A percentile compares a stretch with the other conserved stretches of the same genome.
These are phyloP conservation scores for Arthrocladium fulminans DNA, from an alignment of 2,329 filamentous ascomycete species.

Conservation along the genomic window DNA sequence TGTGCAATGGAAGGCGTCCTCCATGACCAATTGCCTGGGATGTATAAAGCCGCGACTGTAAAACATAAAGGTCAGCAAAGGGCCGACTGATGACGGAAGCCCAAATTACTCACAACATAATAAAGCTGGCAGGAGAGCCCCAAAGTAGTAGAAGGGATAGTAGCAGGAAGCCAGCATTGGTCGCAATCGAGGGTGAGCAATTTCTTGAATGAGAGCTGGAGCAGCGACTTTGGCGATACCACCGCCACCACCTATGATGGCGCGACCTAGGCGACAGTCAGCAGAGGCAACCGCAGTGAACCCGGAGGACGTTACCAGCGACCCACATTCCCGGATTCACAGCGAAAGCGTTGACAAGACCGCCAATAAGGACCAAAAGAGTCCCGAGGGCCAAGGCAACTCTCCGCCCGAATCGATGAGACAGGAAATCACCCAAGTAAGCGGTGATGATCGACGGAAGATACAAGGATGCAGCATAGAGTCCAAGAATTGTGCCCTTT, in stretches of 20 bases:
- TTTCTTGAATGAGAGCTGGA: slow-evolving; percentile 55
- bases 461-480: not conserved
- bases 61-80: too few species aligned
- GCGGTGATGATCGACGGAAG: slow-evolving; percentile 52
- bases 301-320: slow-evolving; percentile 41
- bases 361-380: slow-evolving; percentile 56
- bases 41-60: too few species aligned
- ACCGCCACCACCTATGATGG: slow-evolving; percentile 60
- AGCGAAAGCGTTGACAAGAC: slow-evolving; percentile 59
- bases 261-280: too few species aligned
- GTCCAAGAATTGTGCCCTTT: not conserved
- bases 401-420: slow-evolving; percentile 37
- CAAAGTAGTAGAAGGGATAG: slow-evolving; percentile 41
- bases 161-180: slow-evolving; percentile 52
- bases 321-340: slow-evolving; percentile 60
- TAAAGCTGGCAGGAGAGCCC: slow-evolving; percentile 4
- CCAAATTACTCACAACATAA: slow-evolving; percentile 7
- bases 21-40: slow-evolving; percentile 9
- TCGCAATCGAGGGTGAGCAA: slow-evolving; percentile 54
- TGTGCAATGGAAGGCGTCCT: slow-evolving; percentile 11
- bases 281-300: too few species aligned
- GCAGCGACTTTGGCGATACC: slow-evolving; percentile 61
- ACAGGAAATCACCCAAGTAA: slow-evolving; percentile 57
- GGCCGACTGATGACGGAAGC: too few species aligned
- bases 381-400: slow-evolving; percentile 40